Evolutionary conservation across 305 asterid genomes (phyloP).

Genomic region (Fraxinus sp.): DNA sequence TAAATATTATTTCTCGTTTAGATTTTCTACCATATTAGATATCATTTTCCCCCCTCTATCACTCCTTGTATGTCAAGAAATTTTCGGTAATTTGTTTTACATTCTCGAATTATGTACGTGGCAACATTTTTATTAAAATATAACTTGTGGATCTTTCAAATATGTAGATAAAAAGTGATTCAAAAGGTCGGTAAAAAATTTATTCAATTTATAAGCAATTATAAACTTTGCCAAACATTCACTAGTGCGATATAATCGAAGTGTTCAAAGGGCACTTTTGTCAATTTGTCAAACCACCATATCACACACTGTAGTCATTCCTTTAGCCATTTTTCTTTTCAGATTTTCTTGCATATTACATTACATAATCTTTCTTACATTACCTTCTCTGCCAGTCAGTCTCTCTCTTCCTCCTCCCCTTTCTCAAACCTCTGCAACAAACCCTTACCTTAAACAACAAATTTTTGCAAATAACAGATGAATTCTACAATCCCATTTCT

Average conservation of each 20-base stretch:
- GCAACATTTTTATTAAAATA: background rate
- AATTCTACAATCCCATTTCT: constrained; percentile 35
- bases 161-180: background rate
- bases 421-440: background rate
- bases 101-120: background rate
- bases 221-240: background rate
- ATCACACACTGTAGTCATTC: background rate
- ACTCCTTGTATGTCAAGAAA: background rate
- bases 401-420: background rate
- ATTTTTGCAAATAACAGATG: constrained; percentile 25
- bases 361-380: background rate
- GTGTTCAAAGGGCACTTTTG: background rate
- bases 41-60: background rate
- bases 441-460: background rate
- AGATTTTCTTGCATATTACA: background rate
- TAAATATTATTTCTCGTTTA: no score
- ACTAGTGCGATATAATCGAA: background rate
- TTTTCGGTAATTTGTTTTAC: background rate
- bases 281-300: background rate
- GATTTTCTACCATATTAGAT: background rate
- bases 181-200: background rate
- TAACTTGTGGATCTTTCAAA: background rate
- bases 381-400: background rate
- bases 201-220: no score
- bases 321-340: background rate